Percentiles rank a stretch among this genome's conserved stretches.
Conservation (phyloP, 83 land plant species). For the Picea abies region DNA sequence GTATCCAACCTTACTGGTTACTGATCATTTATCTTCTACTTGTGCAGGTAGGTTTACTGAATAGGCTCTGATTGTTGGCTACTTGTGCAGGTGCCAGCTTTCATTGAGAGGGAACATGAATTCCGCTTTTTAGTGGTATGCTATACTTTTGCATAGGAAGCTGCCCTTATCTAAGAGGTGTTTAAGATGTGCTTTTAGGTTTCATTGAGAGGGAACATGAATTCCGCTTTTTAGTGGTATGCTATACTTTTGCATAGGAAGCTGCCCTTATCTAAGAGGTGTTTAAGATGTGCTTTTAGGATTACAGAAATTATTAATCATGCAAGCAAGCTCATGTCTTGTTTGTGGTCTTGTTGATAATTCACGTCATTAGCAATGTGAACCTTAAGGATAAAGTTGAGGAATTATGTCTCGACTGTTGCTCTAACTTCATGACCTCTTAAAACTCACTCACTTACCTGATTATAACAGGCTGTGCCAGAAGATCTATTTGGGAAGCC, state of each 20-base stretch:
- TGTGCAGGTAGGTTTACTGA: neutral
- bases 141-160: constrained; percentile 1
- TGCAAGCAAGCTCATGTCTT: neutral
- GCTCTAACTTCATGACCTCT: neutral
- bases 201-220: constrained; percentile 90
- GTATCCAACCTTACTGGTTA: neutral
- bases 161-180: neutral
- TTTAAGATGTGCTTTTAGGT: neutral
- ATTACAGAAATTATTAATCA: neutral
- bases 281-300: neutral
- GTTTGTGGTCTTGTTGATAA: neutral
- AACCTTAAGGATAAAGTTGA: neutral
- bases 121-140: constrained; percentile 91
- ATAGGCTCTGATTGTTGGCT: neutral
- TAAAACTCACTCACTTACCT: neutral
- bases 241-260: constrained; percentile 18
- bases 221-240: constrained; percentile 87
- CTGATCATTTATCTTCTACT: neutral
- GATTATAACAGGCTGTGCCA: constrained; percentile 51
- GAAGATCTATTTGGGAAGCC: constrained; percentile 56
- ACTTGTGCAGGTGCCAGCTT: constrained; percentile 78
- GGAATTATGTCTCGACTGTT: neutral
- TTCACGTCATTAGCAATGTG: neutral
- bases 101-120: constrained; percentile 87
- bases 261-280: neutral